Evolutionary conservation across 208 protist species (phyloP), one percentile per base, ranked within the genome.

Genomic region (Crithidia bombi): DNA sequence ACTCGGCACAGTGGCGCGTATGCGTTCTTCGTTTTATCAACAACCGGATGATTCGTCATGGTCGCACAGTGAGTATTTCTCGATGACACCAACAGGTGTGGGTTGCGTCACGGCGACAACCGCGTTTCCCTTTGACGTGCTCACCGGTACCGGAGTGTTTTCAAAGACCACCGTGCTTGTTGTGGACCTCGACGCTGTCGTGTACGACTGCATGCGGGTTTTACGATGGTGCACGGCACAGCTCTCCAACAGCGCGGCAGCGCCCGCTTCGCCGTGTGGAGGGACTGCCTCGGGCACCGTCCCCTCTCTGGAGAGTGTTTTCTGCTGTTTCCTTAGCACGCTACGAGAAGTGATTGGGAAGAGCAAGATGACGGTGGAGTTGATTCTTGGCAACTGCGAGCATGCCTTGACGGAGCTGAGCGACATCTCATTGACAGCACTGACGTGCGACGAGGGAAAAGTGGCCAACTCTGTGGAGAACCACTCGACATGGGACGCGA

Each of bases 351-450:
- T 50, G 5, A 12, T 59, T 9, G 26, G 10, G 19, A 46, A 43
- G 11, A 15, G 5, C 9, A 49, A 44, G 39, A 5, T 54, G 51
- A 36, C 57, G 58, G 59, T 46, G 23, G 59, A 74, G 47, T 36
- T 74, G 36, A 32, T 74, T 6, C 58, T 74, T 17, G 68, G 59
- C 28, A 54, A 67, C 41, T 67, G 59, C 68, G 30, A 43, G 17
- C 28, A 47, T 21, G 51, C 49, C 5, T 62, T 67, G 23, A 9
- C 12, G 41, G 36, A 47, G 23, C 47, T 74, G 7, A 54, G 33
- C 52, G 50, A 19, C 23, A 47, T 44, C 23, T 2, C 6, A 3
- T 28, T 30, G 11, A 25, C 36, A 5, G 7, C 28, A 25, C n/a
- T 6, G 25, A 14, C n/a, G 10, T 7, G 23, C 14, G 25, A 32